phyloP scores from a whole-genome alignment of 2,329 filamentous ascomycete species.

The Ophiocordyceps sinensis region DNA sequence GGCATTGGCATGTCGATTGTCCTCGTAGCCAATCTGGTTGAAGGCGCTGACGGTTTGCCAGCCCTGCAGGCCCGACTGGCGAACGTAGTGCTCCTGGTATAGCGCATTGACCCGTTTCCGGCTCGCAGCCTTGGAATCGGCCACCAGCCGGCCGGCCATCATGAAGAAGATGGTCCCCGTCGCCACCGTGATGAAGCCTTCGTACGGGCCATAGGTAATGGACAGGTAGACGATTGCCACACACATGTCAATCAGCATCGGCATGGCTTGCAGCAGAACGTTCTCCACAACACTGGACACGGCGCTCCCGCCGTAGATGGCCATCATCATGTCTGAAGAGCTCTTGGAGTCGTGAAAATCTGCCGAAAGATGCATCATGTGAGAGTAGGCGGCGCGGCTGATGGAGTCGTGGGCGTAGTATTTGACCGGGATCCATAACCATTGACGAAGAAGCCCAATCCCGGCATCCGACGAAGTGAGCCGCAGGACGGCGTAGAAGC shows the following conservation, averaged over 20 bases:
- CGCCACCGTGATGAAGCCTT: constrained; percentile 46
- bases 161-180: constrained; percentile 42
- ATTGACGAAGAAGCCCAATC: constrained; percentile 35
- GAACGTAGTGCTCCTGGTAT: constrained; percentile 40
- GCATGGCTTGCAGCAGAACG: constrained; percentile 41
- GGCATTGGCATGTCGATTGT: constrained; percentile 36
- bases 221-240: constrained; percentile 47
- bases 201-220: constrained; percentile 42
- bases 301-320: constrained; percentile 37
- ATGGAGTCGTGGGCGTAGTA: constrained; percentile 40
- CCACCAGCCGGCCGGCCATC: constrained; percentile 36
- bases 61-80: constrained; percentile 39
- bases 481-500: constrained; percentile 35
- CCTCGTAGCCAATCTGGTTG: constrained; percentile 43
- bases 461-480: constrained; percentile 40
- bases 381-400: constrained; percentile 39
- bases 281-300: constrained; percentile 43
- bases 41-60: constrained; percentile 47
- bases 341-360: constrained; percentile 49
- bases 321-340: constrained; percentile 42
- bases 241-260: constrained; percentile 45
- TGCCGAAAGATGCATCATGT: constrained; percentile 45
- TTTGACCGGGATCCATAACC: constrained; percentile 44
- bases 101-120: constrained; percentile 36
- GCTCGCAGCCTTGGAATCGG: constrained; percentile 31